These are phyloP conservation scores for Trichophaea hybrida DNA, from an alignment of 2,329 filamentous ascomycete species.

Conservation along the genomic window DNA sequence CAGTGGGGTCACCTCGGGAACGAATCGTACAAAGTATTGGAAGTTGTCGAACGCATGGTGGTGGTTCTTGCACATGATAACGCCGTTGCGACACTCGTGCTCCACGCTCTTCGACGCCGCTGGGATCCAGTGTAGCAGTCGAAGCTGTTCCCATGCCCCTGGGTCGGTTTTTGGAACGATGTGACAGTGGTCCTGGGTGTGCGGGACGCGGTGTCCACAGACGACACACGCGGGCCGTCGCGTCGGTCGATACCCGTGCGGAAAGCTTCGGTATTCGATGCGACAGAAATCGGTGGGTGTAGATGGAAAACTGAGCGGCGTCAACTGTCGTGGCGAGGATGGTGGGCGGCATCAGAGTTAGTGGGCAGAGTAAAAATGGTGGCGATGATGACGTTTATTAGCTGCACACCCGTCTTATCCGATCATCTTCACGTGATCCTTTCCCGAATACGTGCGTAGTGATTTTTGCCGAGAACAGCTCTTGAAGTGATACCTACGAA, in stretches of 20 bases:
- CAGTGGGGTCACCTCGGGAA: not conserved
- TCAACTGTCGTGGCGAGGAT: no score
- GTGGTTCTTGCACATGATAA: not conserved
- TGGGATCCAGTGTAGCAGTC: not conserved
- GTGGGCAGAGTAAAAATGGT: no score
- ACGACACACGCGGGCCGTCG: not conserved
- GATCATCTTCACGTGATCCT: no score
- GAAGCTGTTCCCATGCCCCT: not conserved
- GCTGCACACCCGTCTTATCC: no score
- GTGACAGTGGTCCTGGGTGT: not conserved
- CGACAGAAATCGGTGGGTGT: not conserved
- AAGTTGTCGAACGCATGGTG: not conserved
- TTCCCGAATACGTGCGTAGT: no score
- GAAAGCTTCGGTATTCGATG: not conserved
- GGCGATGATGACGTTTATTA: no score
- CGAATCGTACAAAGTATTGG: not conserved
- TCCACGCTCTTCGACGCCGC: not conserved
- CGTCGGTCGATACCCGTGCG: not conserved
- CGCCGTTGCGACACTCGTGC: not conserved
- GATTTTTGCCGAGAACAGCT: no score
- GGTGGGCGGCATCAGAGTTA: no score
- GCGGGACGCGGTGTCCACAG: not conserved
- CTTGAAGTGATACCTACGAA: no score
- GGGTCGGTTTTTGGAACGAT: not conserved
- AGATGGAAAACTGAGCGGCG: no score